phyloP scores from a whole-genome alignment of 129 eudicot species.

The Chrysanthemum lavandulifolium region DNA sequence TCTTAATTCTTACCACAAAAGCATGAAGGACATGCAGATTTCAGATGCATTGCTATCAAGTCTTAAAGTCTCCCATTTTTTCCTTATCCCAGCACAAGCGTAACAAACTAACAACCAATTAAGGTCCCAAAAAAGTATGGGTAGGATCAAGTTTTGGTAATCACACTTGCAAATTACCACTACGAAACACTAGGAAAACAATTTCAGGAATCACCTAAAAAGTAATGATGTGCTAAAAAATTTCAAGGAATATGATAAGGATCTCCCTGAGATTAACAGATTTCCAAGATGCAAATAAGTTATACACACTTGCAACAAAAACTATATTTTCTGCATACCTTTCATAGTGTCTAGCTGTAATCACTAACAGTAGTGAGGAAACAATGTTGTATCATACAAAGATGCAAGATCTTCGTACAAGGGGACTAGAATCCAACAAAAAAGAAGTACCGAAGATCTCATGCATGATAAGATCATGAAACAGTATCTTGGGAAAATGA shows the following conservation, averaged over 20 bases:
- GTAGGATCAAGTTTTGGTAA: constrained; percentile 2
- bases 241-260: neutral
- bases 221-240: neutral
- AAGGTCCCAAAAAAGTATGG: neutral
- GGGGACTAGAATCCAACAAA: too few relatives aligned
- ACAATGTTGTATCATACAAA: neutral
- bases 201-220: too few relatives aligned
- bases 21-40: neutral
- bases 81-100: constrained; percentile 4
- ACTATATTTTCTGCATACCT: neutral
- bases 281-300: constrained; percentile 12
- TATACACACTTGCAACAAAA: constrained; percentile 14
- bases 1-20: neutral
- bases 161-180: neutral
- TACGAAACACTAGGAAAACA: neutral
- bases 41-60: neutral
- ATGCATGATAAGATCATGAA: neutral
- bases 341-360: constrained; percentile 3
- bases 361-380: neutral
- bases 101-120: neutral
- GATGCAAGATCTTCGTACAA: neutral
- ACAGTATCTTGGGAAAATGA: neutral
- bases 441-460: neutral
- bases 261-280: neutral
- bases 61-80: neutral